phyloP scores from a whole-genome alignment of 2,329 filamentous ascomycete species.

The Diaporthe sp. region DNA sequence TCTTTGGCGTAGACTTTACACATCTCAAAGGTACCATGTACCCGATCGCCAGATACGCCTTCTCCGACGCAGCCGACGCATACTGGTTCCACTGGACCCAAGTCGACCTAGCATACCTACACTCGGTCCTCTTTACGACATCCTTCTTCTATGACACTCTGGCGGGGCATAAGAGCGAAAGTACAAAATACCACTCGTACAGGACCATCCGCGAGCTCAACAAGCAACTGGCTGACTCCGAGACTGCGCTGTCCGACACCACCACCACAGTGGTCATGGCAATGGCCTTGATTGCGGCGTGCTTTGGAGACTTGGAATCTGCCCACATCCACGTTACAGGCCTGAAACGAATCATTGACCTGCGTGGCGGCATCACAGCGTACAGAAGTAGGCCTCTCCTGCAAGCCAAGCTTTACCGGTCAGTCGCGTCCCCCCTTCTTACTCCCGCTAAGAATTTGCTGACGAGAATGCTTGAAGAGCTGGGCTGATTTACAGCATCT shows the following conservation, averaged over 20 bases:
- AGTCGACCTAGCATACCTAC: not conserved
- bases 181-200: not conserved
- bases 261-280: not conserved
- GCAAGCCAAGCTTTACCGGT: constrained; percentile 1
- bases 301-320: not conserved
- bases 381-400: not conserved
- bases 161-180: not conserved
- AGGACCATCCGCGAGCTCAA: not conserved
- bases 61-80: not conserved
- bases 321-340: not conserved
- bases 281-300: not conserved
- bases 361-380: not conserved
- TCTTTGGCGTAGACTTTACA: not conserved
- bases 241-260: not conserved
- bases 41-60: not conserved
- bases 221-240: not conserved
- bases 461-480: not conserved
- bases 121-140: not conserved
- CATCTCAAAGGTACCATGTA: not conserved
- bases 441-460: not conserved
- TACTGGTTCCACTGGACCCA: constrained; percentile 2
- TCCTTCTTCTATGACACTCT: not conserved
- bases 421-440: not conserved
- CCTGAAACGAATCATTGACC: not conserved
- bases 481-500: not conserved